Percentiles rank a stretch among this genome's conserved stretches.
phyloP scores from a whole-genome alignment of 106 monocot species.

The Acorus gramineus region DNA sequence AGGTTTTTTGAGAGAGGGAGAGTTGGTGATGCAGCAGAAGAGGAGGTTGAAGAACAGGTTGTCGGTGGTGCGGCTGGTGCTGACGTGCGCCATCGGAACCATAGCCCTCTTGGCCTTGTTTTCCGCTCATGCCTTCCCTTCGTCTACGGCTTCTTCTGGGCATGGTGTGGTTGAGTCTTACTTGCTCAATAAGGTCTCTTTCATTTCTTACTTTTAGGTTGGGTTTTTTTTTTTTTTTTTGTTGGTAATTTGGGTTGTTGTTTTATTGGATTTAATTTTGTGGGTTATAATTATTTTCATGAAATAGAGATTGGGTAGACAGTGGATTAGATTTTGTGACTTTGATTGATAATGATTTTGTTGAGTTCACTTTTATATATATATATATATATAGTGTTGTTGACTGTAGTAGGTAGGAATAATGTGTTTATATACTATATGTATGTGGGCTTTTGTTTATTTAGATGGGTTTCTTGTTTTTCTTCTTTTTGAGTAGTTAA shows the following conservation, averaged over 20 bases:
- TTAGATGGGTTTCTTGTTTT: not conserved
- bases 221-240: not conserved
- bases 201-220: not conserved
- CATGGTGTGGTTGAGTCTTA: slow-evolving; percentile 3
- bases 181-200: slow-evolving; percentile 34
- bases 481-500: not conserved
- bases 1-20: not conserved
- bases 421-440: not conserved
- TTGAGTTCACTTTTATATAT: too few species aligned
- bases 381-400: too few species aligned
- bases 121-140: slow-evolving; percentile 37
- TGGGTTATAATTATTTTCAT: too few species aligned
- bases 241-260: not conserved
- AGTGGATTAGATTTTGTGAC: too few species aligned
- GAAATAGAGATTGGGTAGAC: too few species aligned
- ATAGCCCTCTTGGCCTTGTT: slow-evolving; percentile 36
- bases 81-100: slow-evolving; percentile 38
- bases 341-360: too few species aligned
- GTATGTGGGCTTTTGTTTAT: not conserved
- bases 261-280: too few species aligned
- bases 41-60: slow-evolving; percentile 34
- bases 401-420: not conserved
- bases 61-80: slow-evolving; percentile 28
- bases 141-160: slow-evolving; percentile 1
- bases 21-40: slow-evolving; percentile 20